Conservation (phyloP, 306 rosid genomes). For the Oxytropis ochrocephala region DNA sequence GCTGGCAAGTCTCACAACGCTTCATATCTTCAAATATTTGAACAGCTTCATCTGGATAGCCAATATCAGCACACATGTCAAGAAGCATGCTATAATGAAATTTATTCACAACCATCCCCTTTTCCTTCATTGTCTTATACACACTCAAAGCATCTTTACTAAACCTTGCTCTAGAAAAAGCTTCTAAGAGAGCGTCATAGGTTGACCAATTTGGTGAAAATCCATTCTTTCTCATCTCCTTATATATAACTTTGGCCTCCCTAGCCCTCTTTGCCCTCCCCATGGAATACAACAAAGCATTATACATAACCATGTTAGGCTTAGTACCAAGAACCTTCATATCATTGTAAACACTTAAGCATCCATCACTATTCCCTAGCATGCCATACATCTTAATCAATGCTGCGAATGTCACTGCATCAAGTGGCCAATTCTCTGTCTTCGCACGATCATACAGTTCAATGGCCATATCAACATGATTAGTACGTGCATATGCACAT, state of each 20-base stretch:
- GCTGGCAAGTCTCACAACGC: too few relatives aligned
- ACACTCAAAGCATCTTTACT: constrained; percentile 55
- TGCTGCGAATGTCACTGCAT: too few relatives aligned
- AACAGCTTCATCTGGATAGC: too few relatives aligned
- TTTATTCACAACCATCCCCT: constrained; percentile 45
- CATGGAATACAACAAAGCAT: constrained; percentile 70
- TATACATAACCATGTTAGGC: constrained; percentile 51
- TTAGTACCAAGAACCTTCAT: constrained; percentile 73
- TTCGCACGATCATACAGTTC: too few relatives aligned
- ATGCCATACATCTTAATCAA: constrained; percentile 71
- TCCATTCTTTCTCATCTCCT: too few relatives aligned
- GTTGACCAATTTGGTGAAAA: constrained; percentile 55
- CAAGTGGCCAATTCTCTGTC: too few relatives aligned
- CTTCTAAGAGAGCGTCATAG: constrained; percentile 66
- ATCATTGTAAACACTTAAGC: constrained; percentile 80
- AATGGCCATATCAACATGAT: too few relatives aligned
- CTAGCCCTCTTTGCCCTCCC: constrained; percentile 73
- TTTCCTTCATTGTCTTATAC: constrained; percentile 75
- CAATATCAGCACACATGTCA: constrained; percentile 81
- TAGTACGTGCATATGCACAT: too few relatives aligned
- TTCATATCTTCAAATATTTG: too few relatives aligned
- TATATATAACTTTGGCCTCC: too few relatives aligned
- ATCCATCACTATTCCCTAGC: constrained; percentile 63
- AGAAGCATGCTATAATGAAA: constrained; percentile 57
- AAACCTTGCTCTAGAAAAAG: constrained; percentile 60